phyloP scores from a whole-genome alignment of 2,329 filamentous ascomycete genomes.

The Allantophomopsis lycopodina region DNA sequence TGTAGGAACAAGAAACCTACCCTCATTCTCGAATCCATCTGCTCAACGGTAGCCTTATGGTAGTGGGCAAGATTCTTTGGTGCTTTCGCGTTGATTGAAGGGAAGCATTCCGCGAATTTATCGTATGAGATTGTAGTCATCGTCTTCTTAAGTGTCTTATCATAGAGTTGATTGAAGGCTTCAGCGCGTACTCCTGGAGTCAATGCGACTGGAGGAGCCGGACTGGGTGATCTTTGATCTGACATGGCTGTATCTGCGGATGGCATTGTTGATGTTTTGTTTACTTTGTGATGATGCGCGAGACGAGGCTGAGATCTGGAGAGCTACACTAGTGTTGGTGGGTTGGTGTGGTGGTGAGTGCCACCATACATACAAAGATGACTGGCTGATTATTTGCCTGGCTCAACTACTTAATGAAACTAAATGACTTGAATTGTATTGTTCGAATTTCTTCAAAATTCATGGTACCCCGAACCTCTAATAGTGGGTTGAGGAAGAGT shows the following conservation, averaged over 20 bases:
- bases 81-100: constrained; percentile 37
- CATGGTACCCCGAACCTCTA: too few relatives aligned
- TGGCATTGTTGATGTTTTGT: not conserved
- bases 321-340: too few relatives aligned
- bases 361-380: too few relatives aligned
- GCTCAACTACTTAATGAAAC: too few relatives aligned
- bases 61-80: constrained; percentile 37
- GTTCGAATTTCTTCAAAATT: too few relatives aligned
- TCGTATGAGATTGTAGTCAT: constrained; percentile 39
- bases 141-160: constrained; percentile 35
- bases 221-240: too few relatives aligned
- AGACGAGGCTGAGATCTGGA: too few relatives aligned
- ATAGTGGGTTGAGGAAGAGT: too few relatives aligned
- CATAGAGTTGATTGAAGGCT: constrained; percentile 39
- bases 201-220: constrained; percentile 5
- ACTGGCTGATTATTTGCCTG: too few relatives aligned
- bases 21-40: constrained; percentile 37
- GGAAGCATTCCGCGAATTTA: constrained; percentile 47
- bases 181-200: constrained; percentile 42
- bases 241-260: not conserved
- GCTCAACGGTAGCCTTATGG: constrained; percentile 42
- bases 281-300: too few relatives aligned
- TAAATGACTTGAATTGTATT: too few relatives aligned
- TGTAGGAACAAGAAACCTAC: constrained; percentile 13
- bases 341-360: too few relatives aligned